A percentile compares a stretch with the other conserved stretches of the same genome.
Evolutionary conservation across 1,284 basidiomycete species (phyloP).

Genomic region (Somion occarium): DNA sequence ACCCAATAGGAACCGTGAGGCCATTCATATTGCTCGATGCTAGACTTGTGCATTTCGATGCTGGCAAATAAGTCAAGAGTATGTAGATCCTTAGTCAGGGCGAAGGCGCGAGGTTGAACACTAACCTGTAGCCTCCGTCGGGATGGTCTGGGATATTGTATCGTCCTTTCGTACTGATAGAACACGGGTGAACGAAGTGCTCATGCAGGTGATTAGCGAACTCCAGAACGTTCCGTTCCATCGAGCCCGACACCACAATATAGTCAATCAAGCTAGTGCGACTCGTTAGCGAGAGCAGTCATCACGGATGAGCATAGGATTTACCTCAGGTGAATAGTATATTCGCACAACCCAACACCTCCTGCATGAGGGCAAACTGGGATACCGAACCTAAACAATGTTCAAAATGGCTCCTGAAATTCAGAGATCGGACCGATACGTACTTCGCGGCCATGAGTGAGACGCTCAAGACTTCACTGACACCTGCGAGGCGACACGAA

Average conservation of each 20-base stretch:
- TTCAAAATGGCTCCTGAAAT: not conserved
- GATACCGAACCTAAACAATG: constrained; percentile 60
- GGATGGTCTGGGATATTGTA: constrained; percentile 77
- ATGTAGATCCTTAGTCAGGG: too few relatives aligned
- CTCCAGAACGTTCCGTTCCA: constrained; percentile 92
- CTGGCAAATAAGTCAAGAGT: too few relatives aligned
- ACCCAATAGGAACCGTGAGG: constrained; percentile 74
- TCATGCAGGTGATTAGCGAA: constrained; percentile 90
- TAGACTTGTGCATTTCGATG: constrained; percentile 72
- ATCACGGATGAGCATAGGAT: too few relatives aligned
- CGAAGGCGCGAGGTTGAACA: too few relatives aligned
- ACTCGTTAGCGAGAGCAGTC: too few relatives aligned
- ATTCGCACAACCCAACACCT: constrained; percentile 93
- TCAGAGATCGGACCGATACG: constrained; percentile 16
- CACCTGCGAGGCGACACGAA: constrained; percentile 88
- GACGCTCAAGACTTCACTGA: constrained; percentile 92
- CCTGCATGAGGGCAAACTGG: constrained; percentile 94
- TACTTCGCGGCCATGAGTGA: constrained; percentile 91
- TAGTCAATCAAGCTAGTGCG: constrained; percentile 78
- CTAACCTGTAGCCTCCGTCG: constrained; percentile 70
- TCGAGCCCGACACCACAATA: constrained; percentile 84
- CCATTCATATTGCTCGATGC: constrained; percentile 73
- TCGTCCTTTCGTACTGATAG: constrained; percentile 80
- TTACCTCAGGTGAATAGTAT: constrained; percentile 79
- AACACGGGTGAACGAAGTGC: constrained; percentile 86